Conservation (phyloP, 1,139 yeast genomes). For the Sugiyamaella grinbergsii region DNA sequence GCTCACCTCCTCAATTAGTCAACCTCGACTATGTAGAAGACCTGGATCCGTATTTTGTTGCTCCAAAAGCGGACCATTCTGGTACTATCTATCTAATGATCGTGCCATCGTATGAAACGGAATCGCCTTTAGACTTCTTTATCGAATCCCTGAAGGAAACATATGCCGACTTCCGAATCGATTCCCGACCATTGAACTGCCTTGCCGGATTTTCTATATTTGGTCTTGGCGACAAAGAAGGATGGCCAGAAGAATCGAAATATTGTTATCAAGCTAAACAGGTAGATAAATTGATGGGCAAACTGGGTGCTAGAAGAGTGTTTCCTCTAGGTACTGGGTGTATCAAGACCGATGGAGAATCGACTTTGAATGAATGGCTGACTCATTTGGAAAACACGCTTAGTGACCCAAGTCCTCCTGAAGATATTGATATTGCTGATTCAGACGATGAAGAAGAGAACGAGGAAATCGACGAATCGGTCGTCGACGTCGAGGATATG, state of each 20-base stretch:
- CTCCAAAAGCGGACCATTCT: constrained; percentile 46
- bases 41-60: constrained; percentile 76
- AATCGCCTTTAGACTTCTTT: constrained; percentile 87
- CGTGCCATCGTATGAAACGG: constrained; percentile 89
- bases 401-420: constrained; percentile 60
- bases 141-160: constrained; percentile 80
- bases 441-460: constrained; percentile 51
- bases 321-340: constrained; percentile 87
- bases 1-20: constrained; percentile 60
- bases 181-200: constrained; percentile 67
- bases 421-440: constrained; percentile 40
- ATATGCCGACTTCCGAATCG: constrained; percentile 80
- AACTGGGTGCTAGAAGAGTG: constrained; percentile 80
- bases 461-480: constrained; percentile 43
- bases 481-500: constrained; percentile 86
- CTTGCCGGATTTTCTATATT: constrained; percentile 80
- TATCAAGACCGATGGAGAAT: constrained; percentile 69
- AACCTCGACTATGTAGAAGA: constrained; percentile 84
- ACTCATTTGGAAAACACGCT: constrained; percentile 60
- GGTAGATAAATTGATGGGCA: constrained; percentile 76
- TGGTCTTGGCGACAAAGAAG: constrained; percentile 85
- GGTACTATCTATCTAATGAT: constrained; percentile 61
- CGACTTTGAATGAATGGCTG: constrained; percentile 66
- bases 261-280: constrained; percentile 84
- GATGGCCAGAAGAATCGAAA: constrained; percentile 69